Conservation (phyloP, 2,329 filamentous ascomycete genomes). For the Talaromyces sp. region DNA sequence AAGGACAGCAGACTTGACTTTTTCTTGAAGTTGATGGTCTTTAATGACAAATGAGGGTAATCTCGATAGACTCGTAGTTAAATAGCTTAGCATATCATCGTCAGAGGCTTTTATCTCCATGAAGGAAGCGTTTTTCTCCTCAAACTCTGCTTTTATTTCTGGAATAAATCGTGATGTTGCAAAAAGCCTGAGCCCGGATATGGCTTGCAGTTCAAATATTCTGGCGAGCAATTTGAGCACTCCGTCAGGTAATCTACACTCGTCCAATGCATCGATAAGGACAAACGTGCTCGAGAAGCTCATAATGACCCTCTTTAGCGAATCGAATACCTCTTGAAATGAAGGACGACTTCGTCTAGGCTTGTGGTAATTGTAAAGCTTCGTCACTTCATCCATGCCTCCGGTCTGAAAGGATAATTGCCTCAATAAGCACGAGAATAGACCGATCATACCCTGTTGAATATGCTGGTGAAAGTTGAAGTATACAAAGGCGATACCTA, state of each 20-base stretch:
- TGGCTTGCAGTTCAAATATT: slow-evolving; percentile 22
- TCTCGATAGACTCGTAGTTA: background rate
- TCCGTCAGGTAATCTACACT: slow-evolving; percentile 20
- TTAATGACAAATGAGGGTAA: slow-evolving; percentile 19
- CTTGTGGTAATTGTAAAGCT: slow-evolving; percentile 19
- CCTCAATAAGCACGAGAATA: slow-evolving; percentile 10
- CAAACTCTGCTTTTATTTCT: slow-evolving; percentile 23
- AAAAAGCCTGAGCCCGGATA: slow-evolving; percentile 23
- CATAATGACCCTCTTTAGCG: slow-evolving; percentile 1
- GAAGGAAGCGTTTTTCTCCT: slow-evolving; percentile 1
- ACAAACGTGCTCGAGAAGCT: slow-evolving; percentile 19
- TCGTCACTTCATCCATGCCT: background rate
- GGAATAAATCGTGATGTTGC: slow-evolving; percentile 30
- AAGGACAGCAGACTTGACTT: slow-evolving; percentile 18
- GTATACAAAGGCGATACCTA: slow-evolving; percentile 12
- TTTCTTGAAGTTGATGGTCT: slow-evolving; percentile 18
- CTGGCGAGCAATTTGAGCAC: slow-evolving; percentile 17
- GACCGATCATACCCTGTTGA: background rate
- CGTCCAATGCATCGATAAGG: slow-evolving; percentile 24
- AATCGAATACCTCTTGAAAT: slow-evolving; percentile 15
- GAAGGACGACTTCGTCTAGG: slow-evolving; percentile 14
- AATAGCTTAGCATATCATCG: slow-evolving; percentile 2
- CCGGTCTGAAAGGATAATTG: slow-evolving; percentile 9
- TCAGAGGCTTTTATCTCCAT: slow-evolving; percentile 6
- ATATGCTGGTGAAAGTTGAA: slow-evolving; percentile 14